Base-by-base conservation (phyloP, 345 rosid genomes). In the Kernera saxatilis region DNA sequence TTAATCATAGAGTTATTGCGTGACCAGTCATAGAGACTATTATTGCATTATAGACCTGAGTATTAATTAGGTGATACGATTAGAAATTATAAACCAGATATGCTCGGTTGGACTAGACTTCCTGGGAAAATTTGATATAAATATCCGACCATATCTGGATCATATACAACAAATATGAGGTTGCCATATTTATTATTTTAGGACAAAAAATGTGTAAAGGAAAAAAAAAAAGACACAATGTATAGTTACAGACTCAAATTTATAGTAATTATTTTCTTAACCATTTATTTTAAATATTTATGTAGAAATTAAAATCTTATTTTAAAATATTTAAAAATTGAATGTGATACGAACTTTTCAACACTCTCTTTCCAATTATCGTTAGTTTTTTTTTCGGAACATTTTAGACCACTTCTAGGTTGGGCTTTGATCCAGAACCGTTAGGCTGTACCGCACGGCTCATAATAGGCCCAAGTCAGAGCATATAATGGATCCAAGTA, bases 31-130 rank as follows among this genome's bases (percentile, higher is more conserved):
- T 37, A 56, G 17, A 58, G 19, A 15, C 9, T 33, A 49, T 61
- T 45, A 30, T 17, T 52, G 54, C 53, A 29, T 30, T 60, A 8
- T 18, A 18, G 52, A 58, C 67, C 11, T 11, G 17, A 61, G 5
- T 43, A 27, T 32, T 57, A n/a, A 57, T 44, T 45, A 29, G 54
- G 29, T 15, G 13, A 58, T 36, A 59, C 25, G 18, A 49, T 32
- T 57, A 58, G 11, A 51, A 9, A 1, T n/a, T 23, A 5, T 30
- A 14, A 55, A 32, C 22, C 37, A 0, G 23, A 29, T 18, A 55
- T 32, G 56, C 13, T 69, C n/a, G 25, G 43, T 55, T 69, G 17
- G 65, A 69, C 56, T 56, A 43, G 30, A 27, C 61, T 23, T 30
- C 8, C 18, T 25, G 5, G 19, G 4, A 17, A 25, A 22, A 19